Evolutionary conservation across 176 grass and related monocot genomes (phyloP), one percentile per base, ranked within the genome.

Genomic region (Raddia guianensis): DNA sequence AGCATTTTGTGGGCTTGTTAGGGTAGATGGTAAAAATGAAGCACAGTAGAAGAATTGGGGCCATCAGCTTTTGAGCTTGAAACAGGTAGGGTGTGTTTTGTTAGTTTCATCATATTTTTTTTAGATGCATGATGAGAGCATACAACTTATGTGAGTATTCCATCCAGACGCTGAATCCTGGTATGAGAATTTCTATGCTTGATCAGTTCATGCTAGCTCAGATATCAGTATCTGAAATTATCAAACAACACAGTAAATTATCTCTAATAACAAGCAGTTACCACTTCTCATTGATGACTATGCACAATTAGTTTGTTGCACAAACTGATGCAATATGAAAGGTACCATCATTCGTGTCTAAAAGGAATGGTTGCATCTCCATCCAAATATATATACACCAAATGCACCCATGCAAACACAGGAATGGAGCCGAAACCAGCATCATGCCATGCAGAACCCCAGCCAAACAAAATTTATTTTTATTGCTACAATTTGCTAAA

Each of bases 101-200:
- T 63, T 75, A 58, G 45, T 21, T 46, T 32, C 9, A 35, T 44
- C 58, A 3, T 77, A 5, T 5, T 77, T 47, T 49, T 8, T 5
- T 63, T 58, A 34, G 14, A 72, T 72, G 27, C 13, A 52, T 27
- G 49, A 72, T 9, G 33, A 72, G 32, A 11, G 5, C 15, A 59
- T 59, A 19, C 40, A 76, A 62, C 74, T 35, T 63, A 10, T 35
- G 44, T 44, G 61, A 77, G 35, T 49, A 77, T 49, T 63, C 15
- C 45, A 63, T 15, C 32, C 49, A 35, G 45, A 15, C 49, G 37
- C 5, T 49, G 58, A 49, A 63, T 34, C 14, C 32, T 77, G 44
- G 33, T 8, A 49, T 55, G 18, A 7, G 54, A 19, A 16, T 77
- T n/a, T 49, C 57, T 9, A 49, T 49, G 11, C 21, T 18, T 1